phyloP scores from a whole-genome alignment of 2,329 filamentous ascomycete species.

The Bertia moriformis region DNA sequence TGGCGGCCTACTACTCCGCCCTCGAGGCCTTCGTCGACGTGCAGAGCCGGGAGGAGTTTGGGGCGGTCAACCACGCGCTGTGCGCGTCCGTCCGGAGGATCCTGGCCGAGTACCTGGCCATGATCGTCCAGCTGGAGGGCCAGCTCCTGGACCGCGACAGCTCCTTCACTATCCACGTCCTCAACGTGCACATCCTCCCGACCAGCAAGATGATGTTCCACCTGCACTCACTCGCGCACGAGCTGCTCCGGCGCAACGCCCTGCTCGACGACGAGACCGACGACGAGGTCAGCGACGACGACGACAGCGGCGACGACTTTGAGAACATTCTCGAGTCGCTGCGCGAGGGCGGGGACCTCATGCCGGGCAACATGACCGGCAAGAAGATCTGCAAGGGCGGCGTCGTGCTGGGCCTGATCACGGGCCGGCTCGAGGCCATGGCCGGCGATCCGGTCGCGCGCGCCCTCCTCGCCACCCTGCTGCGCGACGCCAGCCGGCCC shows the following conservation, averaged over 20 bases:
- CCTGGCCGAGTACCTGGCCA: constrained; percentile 81
- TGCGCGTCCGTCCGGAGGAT: constrained; percentile 89
- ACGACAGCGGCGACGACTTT: constrained; percentile 68
- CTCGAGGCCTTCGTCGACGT: constrained; percentile 88
- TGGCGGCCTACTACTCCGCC: constrained; percentile 84
- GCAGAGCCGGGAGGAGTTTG: constrained; percentile 82
- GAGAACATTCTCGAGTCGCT: constrained; percentile 87
- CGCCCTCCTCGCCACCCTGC: constrained; percentile 62
- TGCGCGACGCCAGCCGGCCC: constrained; percentile 78
- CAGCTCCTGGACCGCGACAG: constrained; percentile 82
- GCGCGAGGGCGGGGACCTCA: constrained; percentile 70
- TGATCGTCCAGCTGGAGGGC: constrained; percentile 85
- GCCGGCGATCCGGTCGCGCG: constrained; percentile 84
- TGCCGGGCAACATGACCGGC: constrained; percentile 62
- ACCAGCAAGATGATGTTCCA: constrained; percentile 86
- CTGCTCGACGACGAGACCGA: constrained; percentile 68
- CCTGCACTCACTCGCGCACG: constrained; percentile 72
- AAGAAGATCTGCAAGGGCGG: constrained; percentile 97
- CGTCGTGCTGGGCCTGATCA: constrained; percentile 74
- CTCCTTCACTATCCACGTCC: constrained; percentile 82
- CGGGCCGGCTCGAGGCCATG: constrained; percentile 71
- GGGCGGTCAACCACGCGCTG: constrained; percentile 84
- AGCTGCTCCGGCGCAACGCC: constrained; percentile 75
- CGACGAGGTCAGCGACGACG: constrained; percentile 45
- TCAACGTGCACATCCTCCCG: constrained; percentile 81